Conservation (phyloP, 169 alveolate genomes). For the Plasmodium knowlesi region DNA sequence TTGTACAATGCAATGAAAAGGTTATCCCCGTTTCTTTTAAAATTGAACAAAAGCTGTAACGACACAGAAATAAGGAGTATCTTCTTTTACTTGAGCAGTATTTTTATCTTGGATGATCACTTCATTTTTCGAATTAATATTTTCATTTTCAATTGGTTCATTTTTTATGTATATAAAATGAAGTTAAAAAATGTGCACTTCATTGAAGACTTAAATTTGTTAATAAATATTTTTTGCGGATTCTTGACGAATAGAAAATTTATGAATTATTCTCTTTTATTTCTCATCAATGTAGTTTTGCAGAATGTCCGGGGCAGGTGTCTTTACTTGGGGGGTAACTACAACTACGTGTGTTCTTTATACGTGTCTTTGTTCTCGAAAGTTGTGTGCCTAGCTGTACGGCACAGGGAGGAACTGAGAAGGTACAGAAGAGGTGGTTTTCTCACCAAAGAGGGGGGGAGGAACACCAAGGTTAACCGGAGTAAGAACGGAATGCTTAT, state of each 20-base stretch:
- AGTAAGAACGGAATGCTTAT: background rate
- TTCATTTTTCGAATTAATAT: constrained; percentile 48
- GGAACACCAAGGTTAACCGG: background rate
- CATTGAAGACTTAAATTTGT: constrained; percentile 35
- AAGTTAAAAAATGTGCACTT: constrained; percentile 26
- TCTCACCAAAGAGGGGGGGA: background rate
- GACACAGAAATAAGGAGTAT: constrained; percentile 13
- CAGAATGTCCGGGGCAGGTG: constrained; percentile 23
- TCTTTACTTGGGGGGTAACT: constrained; percentile 27
- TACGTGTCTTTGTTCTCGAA: constrained; percentile 37
- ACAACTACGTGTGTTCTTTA: constrained; percentile 10
- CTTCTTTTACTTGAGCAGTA: constrained; percentile 24
- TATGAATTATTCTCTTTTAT: constrained; percentile 34
- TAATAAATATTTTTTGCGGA: constrained; percentile 30
- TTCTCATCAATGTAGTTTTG: constrained; percentile 34
- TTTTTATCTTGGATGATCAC: constrained; percentile 30
- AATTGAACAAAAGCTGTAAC: constrained; percentile 46
- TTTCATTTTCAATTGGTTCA: constrained; percentile 44
- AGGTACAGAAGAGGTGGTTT: background rate
- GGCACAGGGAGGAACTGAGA: background rate
- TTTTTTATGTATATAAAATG: constrained; percentile 41
- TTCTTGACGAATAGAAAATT: constrained; percentile 33
- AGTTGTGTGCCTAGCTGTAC: constrained; percentile 2
- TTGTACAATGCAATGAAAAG: constrained; percentile 57
- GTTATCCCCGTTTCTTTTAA: constrained; percentile 20